Evolutionary conservation across 331 rosid genomes (phyloP).

Genomic region (Ulmus americana): DNA sequence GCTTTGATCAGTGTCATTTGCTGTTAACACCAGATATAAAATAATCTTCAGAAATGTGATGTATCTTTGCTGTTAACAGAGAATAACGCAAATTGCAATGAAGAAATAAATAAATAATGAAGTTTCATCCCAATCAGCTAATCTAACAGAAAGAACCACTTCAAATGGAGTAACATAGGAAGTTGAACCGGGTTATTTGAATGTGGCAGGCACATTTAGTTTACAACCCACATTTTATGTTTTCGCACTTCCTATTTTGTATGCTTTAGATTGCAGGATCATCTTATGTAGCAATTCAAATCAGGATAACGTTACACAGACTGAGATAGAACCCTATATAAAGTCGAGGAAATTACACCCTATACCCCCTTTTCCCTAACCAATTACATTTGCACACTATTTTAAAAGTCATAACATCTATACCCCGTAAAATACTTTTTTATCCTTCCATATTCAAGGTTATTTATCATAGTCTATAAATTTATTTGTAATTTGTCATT

Average conservation of each 20-base stretch:
- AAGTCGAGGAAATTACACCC: too few species aligned
- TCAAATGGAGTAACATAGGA: background rate
- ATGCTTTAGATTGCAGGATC: background rate
- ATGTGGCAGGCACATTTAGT: background rate
- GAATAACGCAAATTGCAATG: background rate
- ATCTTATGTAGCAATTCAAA: too few species aligned
- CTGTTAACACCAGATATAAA: slow-evolving; percentile 35
- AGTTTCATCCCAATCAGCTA: background rate
- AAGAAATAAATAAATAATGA: background rate
- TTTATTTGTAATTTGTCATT: too few species aligned
- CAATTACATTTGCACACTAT: too few species aligned
- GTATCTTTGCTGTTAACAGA: background rate
- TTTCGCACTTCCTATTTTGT: background rate
- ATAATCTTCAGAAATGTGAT: slow-evolving; percentile 1
- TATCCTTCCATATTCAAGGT: too few species aligned
- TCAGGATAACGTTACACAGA: too few species aligned
- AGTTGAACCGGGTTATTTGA: background rate
- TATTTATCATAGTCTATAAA: too few species aligned
- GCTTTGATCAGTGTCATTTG: slow-evolving; percentile 61
- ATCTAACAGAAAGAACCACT: background rate
- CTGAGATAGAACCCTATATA: too few species aligned
- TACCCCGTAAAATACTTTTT: too few species aligned
- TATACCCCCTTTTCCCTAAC: too few species aligned
- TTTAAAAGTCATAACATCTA: too few species aligned
- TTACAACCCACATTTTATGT: background rate